Evolutionary conservation across 2,329 filamentous ascomycete genomes (phyloP), one percentile per base, ranked within the genome.

Genomic region (Zasmidium citrigriseum): DNA sequence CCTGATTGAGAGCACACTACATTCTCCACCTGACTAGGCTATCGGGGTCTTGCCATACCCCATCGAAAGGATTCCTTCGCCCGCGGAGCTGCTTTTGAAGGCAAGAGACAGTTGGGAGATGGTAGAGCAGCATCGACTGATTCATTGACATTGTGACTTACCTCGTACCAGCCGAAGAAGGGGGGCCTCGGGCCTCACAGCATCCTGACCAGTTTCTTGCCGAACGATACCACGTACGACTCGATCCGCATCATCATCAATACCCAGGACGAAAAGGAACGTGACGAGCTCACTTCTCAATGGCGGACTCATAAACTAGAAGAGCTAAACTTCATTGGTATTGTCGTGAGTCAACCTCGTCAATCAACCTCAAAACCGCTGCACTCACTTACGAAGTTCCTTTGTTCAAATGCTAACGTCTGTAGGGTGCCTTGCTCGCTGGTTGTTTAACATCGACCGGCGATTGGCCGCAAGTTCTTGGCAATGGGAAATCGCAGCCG

Each of bases 391-490:
- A 34, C 27, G 7, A 34, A 14, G 7, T 34, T 14, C 14, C 27
- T 7, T 34, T 14, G 7, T 34, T 34, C 27, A 7, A 7, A 34
- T 34, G 7, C 7, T 34, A 34, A 34, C 27, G 14, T 7, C 27
- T 34, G 14, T 34, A 73, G 70, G 69, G 74, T 46, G 74, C 74
- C n/a, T 68, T 75, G 4, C 67, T 77, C 1, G 72, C 74, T 16
- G 73, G 72, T 10, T 73, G 74, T 38, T 67, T 78, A 14, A 78
- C 76, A 1, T 77, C 75, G 5, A 79, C 77, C 1, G 76, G 77
- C 11, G 73, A 71, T 46, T 79, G 77, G 77, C 77, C 77, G 1
- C 70, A 71, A 50, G 71, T 79, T 21, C 66, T 78, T 7, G 67
- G 68, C 11, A 75, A 74, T 47, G 75, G 70, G 4, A 50, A 66